Evolutionary conservation across 106 monocot species (phyloP).

Genomic region (Dioscorea zingiberensis): DNA sequence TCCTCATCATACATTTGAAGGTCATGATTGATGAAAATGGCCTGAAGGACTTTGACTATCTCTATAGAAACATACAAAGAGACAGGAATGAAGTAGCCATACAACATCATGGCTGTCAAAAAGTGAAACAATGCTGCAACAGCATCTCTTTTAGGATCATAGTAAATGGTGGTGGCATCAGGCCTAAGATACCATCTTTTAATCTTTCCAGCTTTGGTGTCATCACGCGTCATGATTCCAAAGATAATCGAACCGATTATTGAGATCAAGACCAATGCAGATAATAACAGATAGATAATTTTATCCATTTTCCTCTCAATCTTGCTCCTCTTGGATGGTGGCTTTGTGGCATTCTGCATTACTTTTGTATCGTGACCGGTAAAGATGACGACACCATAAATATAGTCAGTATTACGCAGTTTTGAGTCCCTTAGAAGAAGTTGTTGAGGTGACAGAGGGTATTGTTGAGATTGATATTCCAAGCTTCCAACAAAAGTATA

Average conservation of each 20-base stretch:
- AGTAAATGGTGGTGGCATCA: slow-evolving; percentile 38
- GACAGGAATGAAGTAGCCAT: slow-evolving; percentile 85
- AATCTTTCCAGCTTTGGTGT: slow-evolving; percentile 40
- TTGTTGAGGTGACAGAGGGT: slow-evolving; percentile 81
- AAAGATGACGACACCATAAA: slow-evolving; percentile 78
- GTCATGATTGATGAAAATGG: slow-evolving; percentile 80
- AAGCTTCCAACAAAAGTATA: slow-evolving; percentile 84
- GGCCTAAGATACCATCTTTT: slow-evolving; percentile 89
- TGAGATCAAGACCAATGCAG: slow-evolving; percentile 50
- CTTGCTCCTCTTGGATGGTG: slow-evolving; percentile 89
- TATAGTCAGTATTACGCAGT: slow-evolving; percentile 73
- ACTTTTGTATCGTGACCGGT: slow-evolving; percentile 94
- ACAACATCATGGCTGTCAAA: slow-evolving; percentile 86
- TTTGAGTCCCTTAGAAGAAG: slow-evolving; percentile 87
- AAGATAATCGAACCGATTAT: slow-evolving; percentile 68
- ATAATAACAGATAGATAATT: slow-evolving; percentile 67
- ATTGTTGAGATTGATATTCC: slow-evolving; percentile 42
- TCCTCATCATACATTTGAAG: slow-evolving; percentile 82
- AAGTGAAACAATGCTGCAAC: slow-evolving; percentile 60
- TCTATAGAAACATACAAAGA: slow-evolving; percentile 94
- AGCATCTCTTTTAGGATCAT: slow-evolving; percentile 42
- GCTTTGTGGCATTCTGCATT: slow-evolving; percentile 84
- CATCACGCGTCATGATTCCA: slow-evolving; percentile 53
- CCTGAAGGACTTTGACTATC: slow-evolving; percentile 78
- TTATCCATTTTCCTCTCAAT: slow-evolving; percentile 87